A percentile compares a stretch with the other conserved stretches of the same genome.
These are phyloP conservation scores for Abrus precatorius DNA, from an alignment of 306 rosid species.

Conservation along the genomic window DNA sequence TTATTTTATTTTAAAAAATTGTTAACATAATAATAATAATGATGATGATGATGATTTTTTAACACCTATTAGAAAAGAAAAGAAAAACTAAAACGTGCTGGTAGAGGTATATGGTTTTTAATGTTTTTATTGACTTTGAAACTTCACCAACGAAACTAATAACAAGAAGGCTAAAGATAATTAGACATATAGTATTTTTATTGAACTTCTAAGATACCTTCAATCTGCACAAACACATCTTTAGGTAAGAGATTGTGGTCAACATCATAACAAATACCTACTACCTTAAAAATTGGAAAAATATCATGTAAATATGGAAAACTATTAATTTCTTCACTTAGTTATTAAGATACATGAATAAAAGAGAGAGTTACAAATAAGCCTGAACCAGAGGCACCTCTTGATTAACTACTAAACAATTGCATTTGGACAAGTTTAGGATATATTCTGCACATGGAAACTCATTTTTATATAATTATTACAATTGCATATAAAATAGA, in stretches of 20 bases:
- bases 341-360: background rate
- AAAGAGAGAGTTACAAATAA: background rate
- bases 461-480: background rate
- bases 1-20: too few relatives aligned
- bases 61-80: background rate
- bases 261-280: slow-evolving; percentile 19
- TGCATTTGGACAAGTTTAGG: background rate
- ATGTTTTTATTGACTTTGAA: background rate
- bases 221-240: background rate
- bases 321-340: background rate
- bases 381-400: background rate
- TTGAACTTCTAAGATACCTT: slow-evolving; percentile 34
- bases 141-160: background rate
- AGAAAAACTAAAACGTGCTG: background rate
- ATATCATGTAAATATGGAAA: background rate
- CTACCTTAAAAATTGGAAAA: background rate
- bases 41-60: background rate
- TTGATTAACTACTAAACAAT: background rate
- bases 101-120: background rate
- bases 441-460: background rate
- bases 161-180: background rate
- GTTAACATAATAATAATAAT: too few relatives aligned
- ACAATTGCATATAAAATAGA: background rate
- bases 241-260: slow-evolving; percentile 21
- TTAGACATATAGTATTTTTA: background rate